Percentiles rank a stretch among this genome's conserved stretches.
Conservation (phyloP, 2,329 filamentous ascomycete species). For the Paraphoma chrysanthemicola region DNA sequence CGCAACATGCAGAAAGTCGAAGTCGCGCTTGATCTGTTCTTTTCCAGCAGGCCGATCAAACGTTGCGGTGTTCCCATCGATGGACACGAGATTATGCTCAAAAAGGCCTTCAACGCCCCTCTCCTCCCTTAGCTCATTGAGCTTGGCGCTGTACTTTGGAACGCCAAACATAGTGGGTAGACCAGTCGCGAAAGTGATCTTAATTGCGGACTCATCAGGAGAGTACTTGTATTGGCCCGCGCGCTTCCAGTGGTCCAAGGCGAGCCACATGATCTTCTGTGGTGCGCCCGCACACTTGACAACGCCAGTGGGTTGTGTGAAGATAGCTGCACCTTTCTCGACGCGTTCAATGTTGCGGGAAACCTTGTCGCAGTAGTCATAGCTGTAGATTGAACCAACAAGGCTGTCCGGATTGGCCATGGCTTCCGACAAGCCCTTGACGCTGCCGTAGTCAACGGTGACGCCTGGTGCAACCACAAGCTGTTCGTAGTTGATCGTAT, state of each 20-base stretch:
- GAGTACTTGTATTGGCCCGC: constrained; percentile 42
- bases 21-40: constrained; percentile 36
- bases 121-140: constrained; percentile 45
- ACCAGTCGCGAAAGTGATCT: constrained; percentile 49
- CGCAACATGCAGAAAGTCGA: constrained; percentile 48
- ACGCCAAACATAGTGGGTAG: constrained; percentile 51
- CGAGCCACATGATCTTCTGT: constrained; percentile 53
- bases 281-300: constrained; percentile 51
- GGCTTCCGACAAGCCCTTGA: constrained; percentile 46
- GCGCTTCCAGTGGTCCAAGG: constrained; percentile 47
- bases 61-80: constrained; percentile 47
- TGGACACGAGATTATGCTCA: constrained; percentile 46
- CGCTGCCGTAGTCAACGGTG: constrained; percentile 35
- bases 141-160: constrained; percentile 46
- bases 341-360: constrained; percentile 39
- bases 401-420: constrained; percentile 41
- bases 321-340: constrained; percentile 45
- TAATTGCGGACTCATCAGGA: constrained; percentile 35
- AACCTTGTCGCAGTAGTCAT: constrained; percentile 49
- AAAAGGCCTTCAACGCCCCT: constrained; percentile 49
- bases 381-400: constrained; percentile 49
- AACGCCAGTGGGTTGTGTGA: constrained; percentile 49
- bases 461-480: constrained; percentile 65
- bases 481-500: constrained; percentile 67
- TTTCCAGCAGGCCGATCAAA: constrained; percentile 36